Evolutionary conservation across 768 basidiomycete species (phyloP).

Genomic region (Trametes punicea): DNA sequence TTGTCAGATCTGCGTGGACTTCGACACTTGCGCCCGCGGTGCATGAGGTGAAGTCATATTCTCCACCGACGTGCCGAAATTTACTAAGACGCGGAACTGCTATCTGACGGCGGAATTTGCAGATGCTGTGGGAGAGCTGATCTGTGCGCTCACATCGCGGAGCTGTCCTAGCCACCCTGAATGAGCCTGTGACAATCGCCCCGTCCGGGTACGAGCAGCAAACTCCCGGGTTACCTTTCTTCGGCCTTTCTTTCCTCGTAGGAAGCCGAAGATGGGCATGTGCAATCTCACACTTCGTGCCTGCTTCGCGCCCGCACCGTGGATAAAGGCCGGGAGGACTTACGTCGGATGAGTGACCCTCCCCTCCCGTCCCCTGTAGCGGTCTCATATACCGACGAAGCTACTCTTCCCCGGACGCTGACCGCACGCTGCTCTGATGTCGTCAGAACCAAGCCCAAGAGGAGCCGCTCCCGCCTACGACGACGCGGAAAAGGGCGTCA

Average conservation of each 20-base stretch:
- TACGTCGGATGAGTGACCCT: slow-evolving; percentile 12
- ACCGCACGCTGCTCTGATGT: slow-evolving; percentile 20
- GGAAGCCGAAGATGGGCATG: slow-evolving; percentile 11
- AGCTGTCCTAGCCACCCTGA: slow-evolving; percentile 7
- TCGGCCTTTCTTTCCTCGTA: slow-evolving; percentile 5
- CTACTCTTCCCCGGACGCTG: slow-evolving; percentile 13
- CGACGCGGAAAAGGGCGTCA: slow-evolving; percentile 58
- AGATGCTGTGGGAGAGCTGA: slow-evolving; percentile 15
- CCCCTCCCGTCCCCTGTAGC: slow-evolving; percentile 22
- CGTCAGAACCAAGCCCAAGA: slow-evolving; percentile 20
- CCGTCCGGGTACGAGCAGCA: slow-evolving; percentile 13
- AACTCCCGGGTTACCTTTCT: slow-evolving; percentile 17
- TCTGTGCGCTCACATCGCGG: slow-evolving; percentile 15
- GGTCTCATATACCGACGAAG: slow-evolving; percentile 9
- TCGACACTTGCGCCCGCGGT: neutral
- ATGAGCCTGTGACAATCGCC: slow-evolving; percentile 17
- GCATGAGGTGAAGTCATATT: slow-evolving; percentile 16
- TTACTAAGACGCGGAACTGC: slow-evolving; percentile 11
- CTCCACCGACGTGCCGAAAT: slow-evolving; percentile 7
- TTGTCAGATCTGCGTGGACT: slow-evolving; percentile 5
- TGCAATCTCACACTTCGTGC: slow-evolving; percentile 20
- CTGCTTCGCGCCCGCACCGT: slow-evolving; percentile 17
- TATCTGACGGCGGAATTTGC: slow-evolving; percentile 17
- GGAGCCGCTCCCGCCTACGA: slow-evolving; percentile 40
- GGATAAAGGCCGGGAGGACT: slow-evolving; percentile 22